phyloP scores from a whole-genome alignment of 768 basidiomycete genomes.

The Kwoniella botswanensis region DNA sequence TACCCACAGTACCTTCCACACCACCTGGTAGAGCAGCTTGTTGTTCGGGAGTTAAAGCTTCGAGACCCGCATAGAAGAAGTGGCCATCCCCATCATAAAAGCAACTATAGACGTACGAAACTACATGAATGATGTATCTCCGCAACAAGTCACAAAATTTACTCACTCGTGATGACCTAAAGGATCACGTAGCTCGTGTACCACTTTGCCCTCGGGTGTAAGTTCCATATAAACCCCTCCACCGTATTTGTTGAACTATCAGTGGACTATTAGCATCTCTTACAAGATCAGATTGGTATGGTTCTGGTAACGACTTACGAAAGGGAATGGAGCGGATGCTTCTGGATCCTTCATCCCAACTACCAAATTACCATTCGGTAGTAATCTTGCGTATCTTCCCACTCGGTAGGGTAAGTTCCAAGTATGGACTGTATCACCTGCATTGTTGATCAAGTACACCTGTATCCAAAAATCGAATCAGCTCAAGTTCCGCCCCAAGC shows the following conservation, averaged over 20 bases:
- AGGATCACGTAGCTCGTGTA: slow-evolving; percentile 30
- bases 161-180: slow-evolving; percentile 34
- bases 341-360: slow-evolving; percentile 34
- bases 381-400: slow-evolving; percentile 24
- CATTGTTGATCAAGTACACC: slow-evolving; percentile 28
- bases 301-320: slow-evolving; percentile 12
- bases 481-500: background rate
- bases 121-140: background rate
- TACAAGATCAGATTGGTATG: background rate
- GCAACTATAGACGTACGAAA: slow-evolving; percentile 9
- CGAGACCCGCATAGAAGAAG: slow-evolving; percentile 28
- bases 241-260: slow-evolving; percentile 35
- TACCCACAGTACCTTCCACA: slow-evolving; percentile 28
- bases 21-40: slow-evolving; percentile 26
- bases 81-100: slow-evolving; percentile 28
- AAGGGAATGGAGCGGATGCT: slow-evolving; percentile 28
- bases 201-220: slow-evolving; percentile 21
- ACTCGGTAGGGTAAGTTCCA: slow-evolving; percentile 31
- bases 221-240: slow-evolving; percentile 33
- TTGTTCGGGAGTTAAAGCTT: slow-evolving; percentile 24
- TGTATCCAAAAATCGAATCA: background rate
- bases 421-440: slow-evolving; percentile 21
- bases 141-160: background rate
- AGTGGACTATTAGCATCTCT: background rate
- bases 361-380: slow-evolving; percentile 28